Base-by-base conservation (phyloP, 805 yeast genomes). In the Saturnispora serradocipensis region DNA sequence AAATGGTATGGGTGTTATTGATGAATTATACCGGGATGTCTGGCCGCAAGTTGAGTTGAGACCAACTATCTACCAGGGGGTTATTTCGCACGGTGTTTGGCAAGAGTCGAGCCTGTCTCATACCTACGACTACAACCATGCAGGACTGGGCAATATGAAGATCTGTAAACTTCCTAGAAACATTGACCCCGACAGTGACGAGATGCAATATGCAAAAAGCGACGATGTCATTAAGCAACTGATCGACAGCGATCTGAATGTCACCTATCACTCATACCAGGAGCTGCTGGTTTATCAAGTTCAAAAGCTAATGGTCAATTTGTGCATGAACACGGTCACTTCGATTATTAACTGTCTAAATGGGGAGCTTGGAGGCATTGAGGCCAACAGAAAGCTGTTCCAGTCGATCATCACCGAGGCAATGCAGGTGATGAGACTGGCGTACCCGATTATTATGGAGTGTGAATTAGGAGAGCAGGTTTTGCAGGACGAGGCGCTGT, bases 71-170 rank as follows among this genome's bases (percentile, higher is more conserved):
- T 79, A 74, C 60, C 86, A 81, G 61, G 97, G 90, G 50, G 81
- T 90, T 24, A 84, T 85, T 43, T 78, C 86, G 3, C 97, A 91
- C 65, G 98, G 97, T 11, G 87, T 84, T 0, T 84, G 76, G 66
- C 78, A 80, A 38, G 58, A 59, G 25, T 22, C 45, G 0, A 56
- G 48, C 2, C 49, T 61, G 20, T 36, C 39, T 1, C 55, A 68
- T 16, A 73, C 73, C 1, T 78, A 70, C 57, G 68, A 67, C 15
- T 78, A 72, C 54, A 71, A 71, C 34, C 95, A 85, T 67, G 90
- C 86, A n/a, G 95, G 93, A 0, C 62, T 65, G 35, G 95, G 91
- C 0, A 75, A 74, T 43, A 65, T 89, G 51, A 73, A 76, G 55
- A 62, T 88, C 27, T 77, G 90, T 1, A 69, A 71, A 50, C 61